These are phyloP conservation scores for Colletotrichum sp. DNA, from an alignment of 2,329 filamentous ascomycete genomes.

Conservation along the genomic window DNA sequence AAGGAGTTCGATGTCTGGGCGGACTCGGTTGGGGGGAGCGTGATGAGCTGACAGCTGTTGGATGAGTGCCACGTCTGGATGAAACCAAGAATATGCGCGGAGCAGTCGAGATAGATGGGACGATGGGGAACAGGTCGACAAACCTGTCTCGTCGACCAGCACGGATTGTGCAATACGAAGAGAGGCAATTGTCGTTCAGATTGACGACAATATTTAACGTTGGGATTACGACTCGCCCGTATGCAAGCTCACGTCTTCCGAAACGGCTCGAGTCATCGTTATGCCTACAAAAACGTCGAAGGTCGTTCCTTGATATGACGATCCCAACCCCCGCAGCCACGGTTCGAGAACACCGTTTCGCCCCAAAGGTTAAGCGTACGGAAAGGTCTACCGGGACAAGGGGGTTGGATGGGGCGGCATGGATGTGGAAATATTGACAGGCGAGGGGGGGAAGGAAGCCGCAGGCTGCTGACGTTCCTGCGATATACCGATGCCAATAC, in stretches of 20 bases:
- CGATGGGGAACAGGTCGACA: neutral
- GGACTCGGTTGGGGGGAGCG: neutral
- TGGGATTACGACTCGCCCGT: conserved; percentile 1
- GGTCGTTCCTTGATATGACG: conserved; percentile 10
- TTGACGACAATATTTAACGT: conserved; percentile 16
- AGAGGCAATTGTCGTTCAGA: neutral
- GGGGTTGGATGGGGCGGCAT: conserved; percentile 3
- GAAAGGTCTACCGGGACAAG: conserved; percentile 7
- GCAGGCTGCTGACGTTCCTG: neutral
- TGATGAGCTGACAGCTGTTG: neutral
- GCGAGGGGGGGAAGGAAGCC: neutral
- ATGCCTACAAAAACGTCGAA: conserved; percentile 1
- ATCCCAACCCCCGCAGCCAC: conserved; percentile 4
- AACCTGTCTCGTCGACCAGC: neutral
- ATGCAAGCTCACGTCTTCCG: conserved; percentile 2
- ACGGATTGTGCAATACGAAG: neutral
- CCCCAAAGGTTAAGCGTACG: conserved; percentile 10
- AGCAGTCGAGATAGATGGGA: neutral
- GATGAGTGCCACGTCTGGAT: neutral
- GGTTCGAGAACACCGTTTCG: conserved; percentile 12
- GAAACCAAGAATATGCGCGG: neutral
- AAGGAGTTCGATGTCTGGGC: neutral
- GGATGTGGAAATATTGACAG: neutral
- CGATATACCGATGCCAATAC: neutral
- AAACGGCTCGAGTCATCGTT: conserved; percentile 19